Conservation (phyloP, 768 basidiomycete species). For the Lactarius psammicola region DNA sequence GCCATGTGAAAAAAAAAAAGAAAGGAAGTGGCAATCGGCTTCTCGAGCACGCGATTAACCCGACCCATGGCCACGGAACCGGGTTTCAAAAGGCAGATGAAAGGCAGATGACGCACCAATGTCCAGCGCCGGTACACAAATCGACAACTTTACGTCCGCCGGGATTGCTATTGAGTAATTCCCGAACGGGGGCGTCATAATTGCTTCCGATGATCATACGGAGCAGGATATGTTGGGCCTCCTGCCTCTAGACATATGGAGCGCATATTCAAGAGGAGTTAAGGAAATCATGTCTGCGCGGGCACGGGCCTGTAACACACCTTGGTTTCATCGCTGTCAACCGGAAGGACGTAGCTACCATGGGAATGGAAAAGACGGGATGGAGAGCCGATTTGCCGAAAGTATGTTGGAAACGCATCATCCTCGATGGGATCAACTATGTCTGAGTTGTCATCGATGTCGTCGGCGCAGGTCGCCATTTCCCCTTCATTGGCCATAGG, state of each 20-base stretch:
- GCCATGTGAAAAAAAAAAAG: not conserved
- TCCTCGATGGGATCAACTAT: slow-evolving; percentile 45
- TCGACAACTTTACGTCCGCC: slow-evolving; percentile 58
- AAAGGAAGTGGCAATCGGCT: slow-evolving; percentile 20
- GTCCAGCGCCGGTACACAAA: slow-evolving; percentile 73
- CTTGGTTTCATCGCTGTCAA: slow-evolving; percentile 65
- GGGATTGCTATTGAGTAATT: slow-evolving; percentile 46
- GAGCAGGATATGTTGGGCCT: slow-evolving; percentile 26
- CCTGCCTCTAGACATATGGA: slow-evolving; percentile 8
- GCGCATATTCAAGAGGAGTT: not conserved
- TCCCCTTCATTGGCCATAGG: not conserved
- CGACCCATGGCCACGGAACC: slow-evolving; percentile 24
- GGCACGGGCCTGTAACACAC: slow-evolving; percentile 40
- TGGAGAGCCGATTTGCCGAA: slow-evolving; percentile 49
- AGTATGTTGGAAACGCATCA: slow-evolving; percentile 60
- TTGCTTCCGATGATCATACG: slow-evolving; percentile 52
- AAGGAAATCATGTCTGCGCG: not conserved
- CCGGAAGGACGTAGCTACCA: slow-evolving; percentile 65
- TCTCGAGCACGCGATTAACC: slow-evolving; percentile 2
- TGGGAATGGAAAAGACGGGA: slow-evolving; percentile 66
- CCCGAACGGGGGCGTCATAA: slow-evolving; percentile 58
- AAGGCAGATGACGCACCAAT: slow-evolving; percentile 50
- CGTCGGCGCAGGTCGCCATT: slow-evolving; percentile 30
- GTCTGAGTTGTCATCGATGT: slow-evolving; percentile 41
- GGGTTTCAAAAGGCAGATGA: slow-evolving; percentile 26